Evolutionary conservation across 176 grass and related monocot genomes (phyloP), one percentile per base, ranked within the genome.

Genomic region (Dactylis glomerata): DNA sequence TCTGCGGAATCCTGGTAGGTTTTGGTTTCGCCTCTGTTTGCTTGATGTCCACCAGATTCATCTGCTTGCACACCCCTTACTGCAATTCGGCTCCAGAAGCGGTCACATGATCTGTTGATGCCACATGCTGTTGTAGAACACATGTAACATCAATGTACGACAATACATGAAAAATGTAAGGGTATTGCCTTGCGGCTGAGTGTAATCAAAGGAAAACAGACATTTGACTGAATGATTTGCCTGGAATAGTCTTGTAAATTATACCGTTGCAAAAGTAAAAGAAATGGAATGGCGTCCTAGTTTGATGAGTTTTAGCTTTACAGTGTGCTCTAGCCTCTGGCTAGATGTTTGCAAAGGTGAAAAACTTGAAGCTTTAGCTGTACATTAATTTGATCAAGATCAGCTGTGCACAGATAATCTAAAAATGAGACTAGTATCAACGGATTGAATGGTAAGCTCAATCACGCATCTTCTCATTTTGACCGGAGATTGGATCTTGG

Each of bases 31-130:
- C 96, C 26, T 95, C 83, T 6, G 54, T 87, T n/a, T 98, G 93
- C 80, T 75, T 98, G 82, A 95, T 91, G 91, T 98, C 96, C 14
- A 98, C 93, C 40, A 92, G 89, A 73, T 89, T 98, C 85, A 94
- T 98, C 79, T 98, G 96, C 81, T 83, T 98, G 86, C 93, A 98
- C 80, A 95, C 96, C 22, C 93, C 96, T 87, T 98, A 98, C 81
- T 98, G 96, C 75, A 98, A 98, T 89, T 98, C 96, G 3, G 91
- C 96, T 61, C 96, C 96, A 23, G 96, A 98, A 81, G 96, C 96
- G 4, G 93, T 98, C 42, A 98, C 93, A 95, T 98, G 85, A 87
- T 23, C 45, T 22, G 7, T 54, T 58, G 23, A 19, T 63, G 78
- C 8, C 24, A 22, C 15, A 52, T 77, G 51, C 41, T 51, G 67